A percentile compares a stretch with the other conserved stretches of the same genome.
Evolutionary conservation across 176 grass and related monocot species (phyloP).

Genomic region (Thinopyrum elongatum): DNA sequence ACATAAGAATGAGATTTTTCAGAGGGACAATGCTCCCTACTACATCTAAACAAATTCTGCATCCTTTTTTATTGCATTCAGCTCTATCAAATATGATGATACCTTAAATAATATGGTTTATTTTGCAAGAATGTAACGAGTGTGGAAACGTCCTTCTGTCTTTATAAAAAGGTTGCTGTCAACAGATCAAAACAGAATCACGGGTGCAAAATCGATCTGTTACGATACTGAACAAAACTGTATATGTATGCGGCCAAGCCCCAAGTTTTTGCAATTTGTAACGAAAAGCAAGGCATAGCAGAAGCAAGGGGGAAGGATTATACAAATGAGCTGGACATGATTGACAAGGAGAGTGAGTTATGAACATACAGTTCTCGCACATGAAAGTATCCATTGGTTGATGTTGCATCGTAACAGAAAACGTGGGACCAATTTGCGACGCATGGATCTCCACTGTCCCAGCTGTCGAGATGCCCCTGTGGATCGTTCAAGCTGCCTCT

Average conservation of each 20-base stretch:
- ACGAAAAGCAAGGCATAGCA: constrained; percentile 6
- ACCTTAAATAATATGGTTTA: background rate
- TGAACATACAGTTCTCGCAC: constrained; percentile 76
- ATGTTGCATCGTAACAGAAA: constrained; percentile 65
- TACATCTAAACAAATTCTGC: background rate
- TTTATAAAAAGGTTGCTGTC: background rate
- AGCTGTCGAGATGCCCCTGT: constrained; percentile 36
- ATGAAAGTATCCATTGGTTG: constrained; percentile 54
- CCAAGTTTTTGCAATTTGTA: constrained; percentile 1
- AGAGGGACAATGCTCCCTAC: background rate
- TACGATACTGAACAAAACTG: constrained; percentile 2
- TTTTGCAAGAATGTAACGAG: background rate
- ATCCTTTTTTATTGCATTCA: too few relatives aligned
- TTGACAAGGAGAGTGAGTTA: constrained; percentile 26
- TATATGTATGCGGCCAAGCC: background rate
- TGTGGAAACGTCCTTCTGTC: background rate
- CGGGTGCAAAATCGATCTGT: constrained; percentile 11
- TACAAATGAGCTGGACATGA: too few relatives aligned
- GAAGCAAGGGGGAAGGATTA: background rate
- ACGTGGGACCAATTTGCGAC: constrained; percentile 70
- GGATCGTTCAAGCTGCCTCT: constrained; percentile 60
- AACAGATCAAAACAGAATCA: background rate
- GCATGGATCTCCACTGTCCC: constrained; percentile 87
- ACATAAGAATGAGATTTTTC: background rate
- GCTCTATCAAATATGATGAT: too few relatives aligned